A percentile compares a stretch with the other conserved stretches of the same genome.
phyloP scores from a whole-genome alignment of 495 filamentous ascomycete species.

The Penicillium chermesinum region DNA sequence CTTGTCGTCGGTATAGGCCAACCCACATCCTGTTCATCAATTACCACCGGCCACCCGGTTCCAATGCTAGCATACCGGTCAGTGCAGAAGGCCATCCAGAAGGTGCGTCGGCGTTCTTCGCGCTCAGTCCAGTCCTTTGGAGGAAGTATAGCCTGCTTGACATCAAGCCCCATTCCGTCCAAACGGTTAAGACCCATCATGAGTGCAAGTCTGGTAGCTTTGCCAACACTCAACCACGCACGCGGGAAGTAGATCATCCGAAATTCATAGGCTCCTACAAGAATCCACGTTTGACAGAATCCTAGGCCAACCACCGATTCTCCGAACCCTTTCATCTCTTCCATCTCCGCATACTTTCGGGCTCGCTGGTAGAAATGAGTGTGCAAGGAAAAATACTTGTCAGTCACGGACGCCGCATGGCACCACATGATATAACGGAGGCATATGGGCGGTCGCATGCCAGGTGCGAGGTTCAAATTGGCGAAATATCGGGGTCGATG shows the following conservation, averaged over 20 bases:
- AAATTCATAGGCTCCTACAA: conserved; percentile 84
- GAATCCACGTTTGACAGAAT: conserved; percentile 74
- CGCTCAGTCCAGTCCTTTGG: conserved; percentile 88
- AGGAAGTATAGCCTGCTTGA: conserved; percentile 83
- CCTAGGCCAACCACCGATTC: conserved; percentile 78
- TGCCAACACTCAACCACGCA: conserved; percentile 88
- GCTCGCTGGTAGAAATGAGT: conserved; percentile 7
- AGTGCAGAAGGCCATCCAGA: conserved; percentile 87
- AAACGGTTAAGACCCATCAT: conserved; percentile 94
- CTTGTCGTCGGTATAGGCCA: background rate
- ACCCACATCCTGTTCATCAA: conserved; percentile 84
- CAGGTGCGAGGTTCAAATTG: conserved; percentile 25
- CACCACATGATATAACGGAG: conserved; percentile 8
- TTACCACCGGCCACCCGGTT: conserved; percentile 92
- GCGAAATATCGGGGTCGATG: conserved; percentile 5
- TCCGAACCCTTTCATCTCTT: conserved; percentile 90
- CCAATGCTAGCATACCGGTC: conserved; percentile 96
- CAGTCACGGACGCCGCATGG: conserved; percentile 5
- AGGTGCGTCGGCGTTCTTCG: conserved; percentile 86
- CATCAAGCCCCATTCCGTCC: conserved; percentile 80
- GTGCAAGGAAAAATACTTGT: conserved; percentile 7
- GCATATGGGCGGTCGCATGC: conserved; percentile 25
- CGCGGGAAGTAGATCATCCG: conserved; percentile 97
- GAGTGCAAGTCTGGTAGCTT: conserved; percentile 66
- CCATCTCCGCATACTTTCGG: conserved; percentile 65